These are phyloP conservation scores for Trichoderma semiorbis DNA, from an alignment of 2,329 filamentous ascomycete genomes.

Conservation along the genomic window DNA sequence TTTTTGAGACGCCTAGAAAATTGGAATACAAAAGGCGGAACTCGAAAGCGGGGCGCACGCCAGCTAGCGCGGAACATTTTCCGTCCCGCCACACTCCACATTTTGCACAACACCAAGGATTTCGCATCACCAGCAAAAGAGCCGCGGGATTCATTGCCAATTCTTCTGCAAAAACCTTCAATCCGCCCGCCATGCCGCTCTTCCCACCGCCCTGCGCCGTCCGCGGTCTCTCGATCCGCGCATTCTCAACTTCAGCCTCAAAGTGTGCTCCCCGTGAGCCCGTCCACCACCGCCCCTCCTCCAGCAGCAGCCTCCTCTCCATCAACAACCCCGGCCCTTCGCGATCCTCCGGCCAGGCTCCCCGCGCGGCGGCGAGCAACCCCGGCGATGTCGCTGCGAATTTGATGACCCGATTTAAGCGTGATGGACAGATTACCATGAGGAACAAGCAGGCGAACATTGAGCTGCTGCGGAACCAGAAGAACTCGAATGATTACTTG, in stretches of 20 bases:
- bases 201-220: slow-evolving; percentile 32
- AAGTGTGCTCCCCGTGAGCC: slow-evolving; percentile 25
- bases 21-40: not conserved
- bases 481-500: slow-evolving; percentile 51
- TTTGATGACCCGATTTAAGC: slow-evolving; percentile 29
- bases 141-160: not conserved
- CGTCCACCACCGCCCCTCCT: slow-evolving; percentile 19
- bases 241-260: slow-evolving; percentile 32
- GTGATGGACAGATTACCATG: slow-evolving; percentile 22
- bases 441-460: slow-evolving; percentile 34
- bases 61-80: slow-evolving; percentile 1
- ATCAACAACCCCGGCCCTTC: slow-evolving; percentile 16
- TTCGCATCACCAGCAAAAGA: slow-evolving; percentile 7
- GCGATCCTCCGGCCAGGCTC: not conserved
- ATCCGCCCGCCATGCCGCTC: slow-evolving; percentile 36
- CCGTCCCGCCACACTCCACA: slow-evolving; percentile 15
- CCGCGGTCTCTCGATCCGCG: slow-evolving; percentile 25
- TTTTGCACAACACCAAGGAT: slow-evolving; percentile 12
- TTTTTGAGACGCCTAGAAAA: not conserved
- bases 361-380: not conserved
- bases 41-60: not conserved
- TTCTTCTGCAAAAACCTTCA: not conserved
- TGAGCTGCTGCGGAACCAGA: slow-evolving; percentile 38
- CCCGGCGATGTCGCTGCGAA: slow-evolving; percentile 29
- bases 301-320: slow-evolving; percentile 26